These are phyloP conservation scores for Starmera quercuum DNA, from an alignment of 805 yeast genomes.

Conservation along the genomic window DNA sequence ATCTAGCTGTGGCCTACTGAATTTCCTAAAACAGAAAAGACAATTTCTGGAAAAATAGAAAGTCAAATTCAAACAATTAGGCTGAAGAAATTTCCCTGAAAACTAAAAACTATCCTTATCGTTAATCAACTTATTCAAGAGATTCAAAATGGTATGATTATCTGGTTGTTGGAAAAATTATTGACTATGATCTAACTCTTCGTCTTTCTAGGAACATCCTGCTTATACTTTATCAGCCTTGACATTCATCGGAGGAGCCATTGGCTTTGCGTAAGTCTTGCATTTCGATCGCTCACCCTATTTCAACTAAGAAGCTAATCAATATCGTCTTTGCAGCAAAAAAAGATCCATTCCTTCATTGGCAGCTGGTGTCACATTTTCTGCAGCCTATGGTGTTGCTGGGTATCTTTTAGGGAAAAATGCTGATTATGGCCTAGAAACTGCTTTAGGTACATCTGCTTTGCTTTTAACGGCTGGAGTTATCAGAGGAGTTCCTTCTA, in stretches of 20 bases:
- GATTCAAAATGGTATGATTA: neutral
- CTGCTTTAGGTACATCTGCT: constrained; percentile 67
- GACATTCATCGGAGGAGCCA: constrained; percentile 60
- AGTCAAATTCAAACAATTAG: too few species aligned
- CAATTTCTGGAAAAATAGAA: too few species aligned
- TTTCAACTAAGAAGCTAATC: constrained; percentile 3
- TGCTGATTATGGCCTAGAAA: constrained; percentile 72
- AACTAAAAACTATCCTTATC: too few species aligned
- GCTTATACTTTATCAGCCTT: constrained; percentile 65
- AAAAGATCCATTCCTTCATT: constrained; percentile 76
- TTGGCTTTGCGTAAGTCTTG: constrained; percentile 64
- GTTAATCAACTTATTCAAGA: too few species aligned
- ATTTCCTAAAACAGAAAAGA: too few species aligned
- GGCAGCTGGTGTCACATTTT: constrained; percentile 62
- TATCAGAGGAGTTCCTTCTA: constrained; percentile 55
- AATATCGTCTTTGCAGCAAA: too few species aligned
- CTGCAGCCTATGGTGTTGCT: constrained; percentile 54
- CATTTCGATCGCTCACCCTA: constrained; percentile 24
- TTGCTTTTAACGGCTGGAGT: constrained; percentile 64
- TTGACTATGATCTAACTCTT: too few species aligned
- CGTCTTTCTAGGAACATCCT: constrained; percentile 57
- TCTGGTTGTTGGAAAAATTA: neutral
- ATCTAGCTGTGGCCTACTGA: too few species aligned
- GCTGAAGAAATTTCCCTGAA: too few species aligned
- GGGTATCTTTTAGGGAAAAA: constrained; percentile 71